These are phyloP conservation scores for Pleurotus sapidus DNA, from an alignment of 768 basidiomycete species.

Conservation along the genomic window DNA sequence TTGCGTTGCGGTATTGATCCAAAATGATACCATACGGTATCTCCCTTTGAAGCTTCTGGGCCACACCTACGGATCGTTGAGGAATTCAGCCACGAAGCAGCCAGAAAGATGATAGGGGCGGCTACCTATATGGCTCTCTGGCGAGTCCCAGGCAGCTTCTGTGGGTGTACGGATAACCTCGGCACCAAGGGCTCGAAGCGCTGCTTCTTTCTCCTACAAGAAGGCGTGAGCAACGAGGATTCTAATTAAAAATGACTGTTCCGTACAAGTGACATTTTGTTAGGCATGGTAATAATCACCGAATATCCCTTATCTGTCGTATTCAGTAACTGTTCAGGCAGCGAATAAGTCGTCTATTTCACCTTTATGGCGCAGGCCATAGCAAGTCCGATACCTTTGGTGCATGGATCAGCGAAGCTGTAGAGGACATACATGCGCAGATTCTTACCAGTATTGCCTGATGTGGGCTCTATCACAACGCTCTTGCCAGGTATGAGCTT, in stretches of 20 bases:
- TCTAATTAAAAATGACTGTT: background rate
- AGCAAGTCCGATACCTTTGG: conserved; percentile 81
- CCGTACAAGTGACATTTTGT: conserved; percentile 87
- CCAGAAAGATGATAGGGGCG: conserved; percentile 25
- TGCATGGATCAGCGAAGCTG: background rate
- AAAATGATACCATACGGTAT: conserved; percentile 88
- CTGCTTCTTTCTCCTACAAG: conserved; percentile 84
- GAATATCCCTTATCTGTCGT: conserved; percentile 86
- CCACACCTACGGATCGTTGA: conserved; percentile 83
- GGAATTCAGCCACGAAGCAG: conserved; percentile 82
- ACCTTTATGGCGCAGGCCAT: conserved; percentile 95
- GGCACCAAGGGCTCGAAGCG: conserved; percentile 88
- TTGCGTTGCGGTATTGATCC: conserved; percentile 84
- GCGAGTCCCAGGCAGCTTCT: conserved; percentile 84
- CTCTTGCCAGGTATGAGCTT: conserved; percentile 83
- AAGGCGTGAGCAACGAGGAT: background rate
- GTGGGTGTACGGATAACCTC: conserved; percentile 94
- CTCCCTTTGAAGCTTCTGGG: conserved; percentile 67
- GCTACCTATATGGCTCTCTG: conserved; percentile 91
- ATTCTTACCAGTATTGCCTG: conserved; percentile 86
- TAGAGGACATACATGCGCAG: conserved; percentile 4
- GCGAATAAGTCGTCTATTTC: conserved; percentile 16
- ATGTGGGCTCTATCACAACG: conserved; percentile 93
- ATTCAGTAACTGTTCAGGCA: conserved; percentile 55
- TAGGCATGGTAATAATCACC: conserved; percentile 85